Conservation (phyloP, 2,329 filamentous ascomycete genomes). For the Metarhizium humberi region DNA sequence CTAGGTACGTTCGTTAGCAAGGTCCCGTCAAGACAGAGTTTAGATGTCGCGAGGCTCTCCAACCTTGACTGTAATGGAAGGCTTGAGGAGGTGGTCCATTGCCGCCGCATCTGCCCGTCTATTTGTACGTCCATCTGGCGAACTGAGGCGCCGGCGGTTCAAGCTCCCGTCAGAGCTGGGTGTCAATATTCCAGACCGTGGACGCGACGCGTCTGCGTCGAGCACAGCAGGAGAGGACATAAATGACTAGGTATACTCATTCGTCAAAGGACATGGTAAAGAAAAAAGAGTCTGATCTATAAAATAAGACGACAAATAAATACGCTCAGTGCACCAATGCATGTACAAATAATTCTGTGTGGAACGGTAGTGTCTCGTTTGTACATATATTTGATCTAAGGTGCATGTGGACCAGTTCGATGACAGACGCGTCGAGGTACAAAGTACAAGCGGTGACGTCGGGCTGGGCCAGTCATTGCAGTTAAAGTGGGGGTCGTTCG, state of each 20-base stretch:
- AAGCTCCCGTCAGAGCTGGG: conserved; percentile 29
- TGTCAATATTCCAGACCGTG: conserved; percentile 30
- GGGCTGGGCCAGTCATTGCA: not conserved
- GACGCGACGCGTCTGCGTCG: conserved; percentile 41
- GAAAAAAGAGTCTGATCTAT: conserved; percentile 6
- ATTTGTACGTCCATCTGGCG: conserved; percentile 22
- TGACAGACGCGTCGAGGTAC: conserved; percentile 1
- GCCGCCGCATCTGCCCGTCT: conserved; percentile 28
- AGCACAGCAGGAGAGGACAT: conserved; percentile 25
- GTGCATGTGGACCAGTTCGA: not conserved
- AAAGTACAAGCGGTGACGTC: not conserved
- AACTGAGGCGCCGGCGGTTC: conserved; percentile 23
- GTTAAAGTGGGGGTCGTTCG: not conserved
- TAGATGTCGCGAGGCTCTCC: conserved; percentile 5
- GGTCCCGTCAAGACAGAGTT: not conserved
- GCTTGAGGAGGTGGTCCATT: conserved; percentile 43
- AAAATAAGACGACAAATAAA: not conserved
- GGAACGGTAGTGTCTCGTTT: not conserved
- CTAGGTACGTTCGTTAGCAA: conserved; percentile 25
- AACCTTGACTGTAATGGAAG: conserved; percentile 45
- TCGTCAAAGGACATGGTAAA: conserved; percentile 2
- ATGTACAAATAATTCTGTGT: not conserved
- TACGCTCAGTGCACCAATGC: not conserved
- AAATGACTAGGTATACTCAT: conserved; percentile 8
- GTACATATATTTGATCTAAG: not conserved